Evolutionary conservation across 805 yeast genomes (phyloP), one percentile per base, ranked within the genome.

Genomic region (Pichia kluyveri): DNA sequence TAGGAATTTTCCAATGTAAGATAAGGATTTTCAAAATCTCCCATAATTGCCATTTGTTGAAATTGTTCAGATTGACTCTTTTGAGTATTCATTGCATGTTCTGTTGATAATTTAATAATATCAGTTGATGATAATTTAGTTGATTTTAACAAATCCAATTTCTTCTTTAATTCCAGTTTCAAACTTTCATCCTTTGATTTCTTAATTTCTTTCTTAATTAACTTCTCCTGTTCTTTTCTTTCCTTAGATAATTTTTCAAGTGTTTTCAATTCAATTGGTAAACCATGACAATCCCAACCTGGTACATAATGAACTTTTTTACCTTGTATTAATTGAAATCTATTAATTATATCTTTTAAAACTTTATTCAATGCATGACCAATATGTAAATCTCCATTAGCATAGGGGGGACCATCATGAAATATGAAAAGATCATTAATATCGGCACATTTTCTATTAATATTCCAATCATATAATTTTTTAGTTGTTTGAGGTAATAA

Each of bases 251-350:
- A 51, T 67, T 75, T 56, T 64, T 75, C 63, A 23, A 87, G 64
- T 0, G 95, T 95, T 57, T 89, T 90, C 61, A 87, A 71, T 64
- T 93, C 99, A 53, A 93, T 93, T 1, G 99, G 99, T 38, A 93
- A 69, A 0, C 99, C 99, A 68, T 93, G 99, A 60, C 99, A 93
- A 63, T 93, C 99, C 98, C 99, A 93, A 0, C 99, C 99, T 0
- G 98, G 96, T 40, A 74, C 73, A 59, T 86, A 93, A 45, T 75
- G 71, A 4, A 93, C 79, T 43, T 73, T 72, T 51, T 79, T 73
- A 15, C 88, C 86, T 38, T 71, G 64, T 40, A 60, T 40, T 27
- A 90, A 67, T 58, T 87, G 80, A 55, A 69, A 82, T 45, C 99
- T 70, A 53, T 79, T 77, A 41, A 91, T 78, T 42, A 93, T 80